Conservation (phyloP, 169 alveolate species). For the Plasmodium reichenowi region DNA sequence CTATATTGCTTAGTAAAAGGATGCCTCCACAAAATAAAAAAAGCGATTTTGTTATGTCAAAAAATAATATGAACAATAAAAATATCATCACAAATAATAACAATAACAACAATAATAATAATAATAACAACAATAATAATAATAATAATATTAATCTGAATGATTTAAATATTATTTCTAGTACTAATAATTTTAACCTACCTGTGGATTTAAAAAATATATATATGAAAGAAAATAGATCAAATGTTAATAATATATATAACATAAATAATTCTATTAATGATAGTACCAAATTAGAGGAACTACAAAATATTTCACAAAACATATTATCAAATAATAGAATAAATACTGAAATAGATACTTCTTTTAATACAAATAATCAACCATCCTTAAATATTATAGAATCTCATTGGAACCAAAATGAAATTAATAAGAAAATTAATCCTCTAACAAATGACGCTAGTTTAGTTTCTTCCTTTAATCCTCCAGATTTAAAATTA, state of each 20-base stretch:
- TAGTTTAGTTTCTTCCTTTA: slow-evolving; percentile 61
- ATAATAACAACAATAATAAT: not conserved
- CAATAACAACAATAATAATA: not conserved
- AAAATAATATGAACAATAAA: not conserved
- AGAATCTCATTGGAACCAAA: slow-evolving; percentile 52
- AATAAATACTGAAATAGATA: slow-evolving; percentile 38
- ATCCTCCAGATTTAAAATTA: slow-evolving; percentile 70
- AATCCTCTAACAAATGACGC: slow-evolving; percentile 66
- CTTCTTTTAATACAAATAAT: slow-evolving; percentile 14
- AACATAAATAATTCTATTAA: not conserved
- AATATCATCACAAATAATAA: not conserved
- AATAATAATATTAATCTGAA: not conserved
- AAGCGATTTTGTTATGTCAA: slow-evolving; percentile 19
- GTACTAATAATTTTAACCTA: not conserved
- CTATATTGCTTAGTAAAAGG: slow-evolving; percentile 46
- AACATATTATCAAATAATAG: slow-evolving; percentile 18
- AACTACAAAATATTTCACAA: slow-evolving; percentile 28
- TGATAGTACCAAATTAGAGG: slow-evolving; percentile 6
- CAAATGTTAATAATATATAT: slow-evolving; percentile 18
- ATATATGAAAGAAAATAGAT: slow-evolving; percentile 10
- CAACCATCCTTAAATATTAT: slow-evolving; percentile 37
- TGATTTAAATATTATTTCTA: not conserved
- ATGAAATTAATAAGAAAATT: slow-evolving; percentile 10
- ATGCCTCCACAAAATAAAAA: slow-evolving; percentile 17
- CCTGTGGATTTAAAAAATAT: slow-evolving; percentile 10